These are phyloP conservation scores for Zygosaccharomyces sapae DNA, from an alignment of 1,139 yeast species.

Conservation along the genomic window DNA sequence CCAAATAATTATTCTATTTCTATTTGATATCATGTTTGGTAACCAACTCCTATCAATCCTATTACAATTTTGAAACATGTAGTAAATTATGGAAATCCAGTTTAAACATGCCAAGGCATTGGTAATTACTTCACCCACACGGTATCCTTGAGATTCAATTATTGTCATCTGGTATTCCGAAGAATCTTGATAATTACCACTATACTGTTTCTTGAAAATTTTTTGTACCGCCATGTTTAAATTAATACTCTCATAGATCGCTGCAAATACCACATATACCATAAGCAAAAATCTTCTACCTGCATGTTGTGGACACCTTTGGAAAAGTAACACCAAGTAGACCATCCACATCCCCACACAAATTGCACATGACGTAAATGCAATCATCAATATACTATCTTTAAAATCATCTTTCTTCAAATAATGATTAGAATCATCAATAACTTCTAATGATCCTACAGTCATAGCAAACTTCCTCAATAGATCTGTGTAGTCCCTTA, in stretches of 20 bases:
- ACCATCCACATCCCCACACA: slow-evolving; percentile 34
- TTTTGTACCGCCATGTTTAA: slow-evolving; percentile 15
- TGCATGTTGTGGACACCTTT: slow-evolving; percentile 27
- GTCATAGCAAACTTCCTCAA: slow-evolving; percentile 7
- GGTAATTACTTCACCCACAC: slow-evolving; percentile 17
- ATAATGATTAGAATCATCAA: slow-evolving; percentile 12
- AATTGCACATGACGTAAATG: slow-evolving; percentile 23
- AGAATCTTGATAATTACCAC: slow-evolving; percentile 24
- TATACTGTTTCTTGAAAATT: slow-evolving; percentile 25
- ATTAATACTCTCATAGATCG: slow-evolving; percentile 23
- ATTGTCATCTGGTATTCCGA: slow-evolving; percentile 15
- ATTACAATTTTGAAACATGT: slow-evolving; percentile 24
- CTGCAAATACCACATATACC: slow-evolving; percentile 25
- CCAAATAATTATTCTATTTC: slow-evolving; percentile 18
- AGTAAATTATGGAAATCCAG: slow-evolving; percentile 29
- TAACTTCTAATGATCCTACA: slow-evolving; percentile 1
- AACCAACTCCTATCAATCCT: slow-evolving; percentile 16
- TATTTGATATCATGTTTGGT: slow-evolving; percentile 19
- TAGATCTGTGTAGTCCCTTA: slow-evolving; percentile 3
- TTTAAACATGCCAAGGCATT: slow-evolving; percentile 22
- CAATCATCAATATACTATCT: slow-evolving; percentile 22
- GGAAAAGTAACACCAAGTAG: slow-evolving; percentile 24
- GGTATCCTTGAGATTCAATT: slow-evolving; percentile 13
- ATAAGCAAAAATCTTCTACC: slow-evolving; percentile 22
- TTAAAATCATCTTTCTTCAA: slow-evolving; percentile 24